Conservation (phyloP, 192 early-diverging fungal species). For the Geranomyces variabilis region DNA sequence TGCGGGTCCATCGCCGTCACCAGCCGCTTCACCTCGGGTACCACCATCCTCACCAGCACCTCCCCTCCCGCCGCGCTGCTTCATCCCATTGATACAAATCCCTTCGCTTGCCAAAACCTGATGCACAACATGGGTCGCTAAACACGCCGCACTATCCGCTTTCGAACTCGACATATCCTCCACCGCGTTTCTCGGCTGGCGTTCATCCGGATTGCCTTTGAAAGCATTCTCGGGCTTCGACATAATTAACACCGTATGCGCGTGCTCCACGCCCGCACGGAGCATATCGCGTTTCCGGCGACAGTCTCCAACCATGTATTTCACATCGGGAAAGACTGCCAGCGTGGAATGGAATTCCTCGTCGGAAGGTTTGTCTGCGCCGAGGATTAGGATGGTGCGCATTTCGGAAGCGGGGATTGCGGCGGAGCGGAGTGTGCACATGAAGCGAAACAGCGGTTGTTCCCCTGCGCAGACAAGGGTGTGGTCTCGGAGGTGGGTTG, state of each 20-base stretch:
- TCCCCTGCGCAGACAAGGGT: constrained; percentile 4
- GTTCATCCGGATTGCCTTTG: not conserved
- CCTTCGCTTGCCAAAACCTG: constrained; percentile 10
- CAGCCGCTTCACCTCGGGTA: not conserved
- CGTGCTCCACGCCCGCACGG: not conserved
- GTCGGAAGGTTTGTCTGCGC: constrained; percentile 1
- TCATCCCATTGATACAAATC: not conserved
- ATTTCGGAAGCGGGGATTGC: not conserved
- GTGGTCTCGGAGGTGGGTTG: constrained; percentile 12
- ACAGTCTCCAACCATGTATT: constrained; percentile 17
- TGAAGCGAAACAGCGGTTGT: constrained; percentile 18
- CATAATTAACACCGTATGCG: constrained; percentile 9
- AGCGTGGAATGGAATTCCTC: constrained; percentile 3
- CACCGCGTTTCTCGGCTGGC: not conserved
- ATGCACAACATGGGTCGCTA: constrained; percentile 12
- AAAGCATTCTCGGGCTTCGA: constrained; percentile 4
- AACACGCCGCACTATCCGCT: constrained; percentile 7
- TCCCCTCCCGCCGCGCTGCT: too few relatives aligned
- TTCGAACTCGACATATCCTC: not conserved
- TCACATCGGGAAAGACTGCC: constrained; percentile 11
- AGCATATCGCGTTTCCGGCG: constrained; percentile 9
- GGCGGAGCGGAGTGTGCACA: constrained; percentile 21
- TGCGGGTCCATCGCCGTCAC: not conserved
- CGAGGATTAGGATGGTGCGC: constrained; percentile 7
- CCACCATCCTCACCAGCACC: too few relatives aligned